Evolutionary conservation across 2,329 filamentous ascomycete genomes (phyloP).

Genomic region (Aureobasidium pullulans): DNA sequence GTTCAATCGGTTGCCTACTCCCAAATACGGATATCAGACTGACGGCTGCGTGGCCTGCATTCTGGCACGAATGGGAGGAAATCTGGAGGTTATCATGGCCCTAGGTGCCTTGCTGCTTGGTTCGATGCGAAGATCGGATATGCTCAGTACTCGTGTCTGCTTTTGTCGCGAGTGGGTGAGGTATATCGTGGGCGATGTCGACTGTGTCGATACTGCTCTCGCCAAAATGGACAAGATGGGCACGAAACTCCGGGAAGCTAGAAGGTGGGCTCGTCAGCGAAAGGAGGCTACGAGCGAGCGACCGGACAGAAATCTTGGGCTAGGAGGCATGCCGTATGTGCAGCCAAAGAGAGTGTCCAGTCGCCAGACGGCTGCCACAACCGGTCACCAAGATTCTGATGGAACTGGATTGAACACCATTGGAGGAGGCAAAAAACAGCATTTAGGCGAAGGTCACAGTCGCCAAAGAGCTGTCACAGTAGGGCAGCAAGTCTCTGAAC

Average conservation of each 20-base stretch:
- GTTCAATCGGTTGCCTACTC: neutral
- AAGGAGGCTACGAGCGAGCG: neutral
- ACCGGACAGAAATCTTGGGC: neutral
- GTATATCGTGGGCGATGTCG: conserved; percentile 12
- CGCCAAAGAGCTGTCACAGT: neutral
- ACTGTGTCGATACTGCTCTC: conserved; percentile 4
- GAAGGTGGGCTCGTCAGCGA: conserved; percentile 1
- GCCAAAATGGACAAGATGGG: conserved; percentile 1
- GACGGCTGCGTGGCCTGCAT: conserved; percentile 22
- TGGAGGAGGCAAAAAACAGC: neutral
- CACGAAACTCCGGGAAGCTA: neutral
- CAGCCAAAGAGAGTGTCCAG: neutral
- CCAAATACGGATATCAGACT: conserved; percentile 12
- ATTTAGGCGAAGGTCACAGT: neutral
- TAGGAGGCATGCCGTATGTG: neutral
- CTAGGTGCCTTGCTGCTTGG: conserved; percentile 21
- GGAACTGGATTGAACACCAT: too few species aligned
- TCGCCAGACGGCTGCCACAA: neutral
- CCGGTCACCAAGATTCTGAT: neutral
- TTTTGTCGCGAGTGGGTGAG: conserved; percentile 19
- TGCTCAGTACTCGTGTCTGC: conserved; percentile 20
- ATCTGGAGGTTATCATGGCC: conserved; percentile 16
- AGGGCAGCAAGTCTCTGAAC: neutral
- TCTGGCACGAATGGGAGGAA: conserved; percentile 14
- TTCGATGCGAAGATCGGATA: conserved; percentile 16